Conservation (phyloP, 2,329 filamentous ascomycete species). For the Cordyceps cicadae region DNA sequence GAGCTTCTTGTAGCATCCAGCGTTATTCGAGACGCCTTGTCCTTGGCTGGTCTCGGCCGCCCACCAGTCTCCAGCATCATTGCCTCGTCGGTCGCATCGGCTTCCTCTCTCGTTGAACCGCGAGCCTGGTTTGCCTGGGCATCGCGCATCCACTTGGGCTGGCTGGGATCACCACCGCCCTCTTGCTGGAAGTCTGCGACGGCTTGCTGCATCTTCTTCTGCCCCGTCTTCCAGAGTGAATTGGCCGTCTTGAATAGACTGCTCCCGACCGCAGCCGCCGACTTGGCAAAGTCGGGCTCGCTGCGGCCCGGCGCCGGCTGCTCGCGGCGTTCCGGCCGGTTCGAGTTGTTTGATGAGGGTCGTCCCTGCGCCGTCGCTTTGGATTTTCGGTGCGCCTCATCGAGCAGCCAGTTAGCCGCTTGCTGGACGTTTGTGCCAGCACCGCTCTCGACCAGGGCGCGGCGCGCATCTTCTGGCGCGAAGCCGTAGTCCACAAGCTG, state of each 20-base stretch:
- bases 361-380: slow-evolving; percentile 59
- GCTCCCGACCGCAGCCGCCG: slow-evolving; percentile 72
- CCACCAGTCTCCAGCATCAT: slow-evolving; percentile 66
- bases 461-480: slow-evolving; percentile 69
- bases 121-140: slow-evolving; percentile 36
- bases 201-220: slow-evolving; percentile 87
- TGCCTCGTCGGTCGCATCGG: slow-evolving; percentile 60
- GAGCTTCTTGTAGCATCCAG: slow-evolving; percentile 37
- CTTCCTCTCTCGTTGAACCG: slow-evolving; percentile 5
- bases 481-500: slow-evolving; percentile 96
- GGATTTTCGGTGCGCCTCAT: slow-evolving; percentile 80
- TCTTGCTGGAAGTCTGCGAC: slow-evolving; percentile 74
- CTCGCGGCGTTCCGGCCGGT: slow-evolving; percentile 13
- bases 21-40: slow-evolving; percentile 17
- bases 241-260: slow-evolving; percentile 90
- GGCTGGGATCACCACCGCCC: slow-evolving; percentile 57
- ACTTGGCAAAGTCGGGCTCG: slow-evolving; percentile 69
- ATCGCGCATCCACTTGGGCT: slow-evolving; percentile 95
- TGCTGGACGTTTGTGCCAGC: slow-evolving; percentile 73
- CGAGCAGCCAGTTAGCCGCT: slow-evolving; percentile 81
- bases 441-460: slow-evolving; percentile 72
- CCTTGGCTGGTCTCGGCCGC: slow-evolving; percentile 38
- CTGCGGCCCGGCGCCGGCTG: slow-evolving; percentile 32
- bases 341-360: slow-evolving; percentile 35
- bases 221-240: slow-evolving; percentile 87